phyloP scores from a whole-genome alignment of 768 basidiomycete genomes.

The Pleurotus tuoliensis region DNA sequence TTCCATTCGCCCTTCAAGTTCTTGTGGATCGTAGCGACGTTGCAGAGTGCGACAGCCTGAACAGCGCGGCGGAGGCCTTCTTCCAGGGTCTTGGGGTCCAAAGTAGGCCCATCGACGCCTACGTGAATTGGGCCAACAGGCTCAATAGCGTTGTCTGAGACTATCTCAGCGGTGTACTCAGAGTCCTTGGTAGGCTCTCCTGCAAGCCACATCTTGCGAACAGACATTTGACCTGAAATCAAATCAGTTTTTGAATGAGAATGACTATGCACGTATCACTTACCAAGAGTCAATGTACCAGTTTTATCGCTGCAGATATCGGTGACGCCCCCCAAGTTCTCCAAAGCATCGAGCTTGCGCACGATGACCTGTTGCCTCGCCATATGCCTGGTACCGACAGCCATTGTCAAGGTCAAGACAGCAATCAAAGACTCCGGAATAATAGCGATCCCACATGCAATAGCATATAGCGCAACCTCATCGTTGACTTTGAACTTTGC shows the following conservation, averaged over 20 bases:
- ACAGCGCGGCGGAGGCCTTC: conserved; percentile 25
- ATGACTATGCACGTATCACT: neutral
- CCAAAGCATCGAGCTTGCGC: conserved; percentile 59
- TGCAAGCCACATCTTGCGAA: conserved; percentile 35
- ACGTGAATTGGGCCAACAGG: conserved; percentile 24
- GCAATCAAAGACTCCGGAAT: conserved; percentile 6
- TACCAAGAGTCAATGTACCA: conserved; percentile 44
- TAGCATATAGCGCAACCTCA: conserved; percentile 4
- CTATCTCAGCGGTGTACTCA: conserved; percentile 29
- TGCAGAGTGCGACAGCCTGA: conserved; percentile 30
- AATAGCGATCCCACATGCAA: conserved; percentile 6
- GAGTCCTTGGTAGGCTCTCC: conserved; percentile 18
- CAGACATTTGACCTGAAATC: conserved; percentile 34
- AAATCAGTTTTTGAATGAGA: neutral
- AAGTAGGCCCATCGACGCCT: conserved; percentile 16
- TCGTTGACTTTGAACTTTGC: neutral
- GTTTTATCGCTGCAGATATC: conserved; percentile 64
- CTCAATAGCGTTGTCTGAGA: conserved; percentile 26
- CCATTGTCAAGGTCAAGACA: conserved; percentile 6
- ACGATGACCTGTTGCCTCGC: conserved; percentile 50
- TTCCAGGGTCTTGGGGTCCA: conserved; percentile 16
- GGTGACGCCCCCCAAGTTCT: conserved; percentile 54
- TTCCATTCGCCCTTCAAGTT: conserved; percentile 41
- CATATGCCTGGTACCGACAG: conserved; percentile 6
- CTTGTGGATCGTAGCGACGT: conserved; percentile 33